Conservation (phyloP, 2,329 filamentous ascomycete genomes). For the Aspergillus terreus region DNA sequence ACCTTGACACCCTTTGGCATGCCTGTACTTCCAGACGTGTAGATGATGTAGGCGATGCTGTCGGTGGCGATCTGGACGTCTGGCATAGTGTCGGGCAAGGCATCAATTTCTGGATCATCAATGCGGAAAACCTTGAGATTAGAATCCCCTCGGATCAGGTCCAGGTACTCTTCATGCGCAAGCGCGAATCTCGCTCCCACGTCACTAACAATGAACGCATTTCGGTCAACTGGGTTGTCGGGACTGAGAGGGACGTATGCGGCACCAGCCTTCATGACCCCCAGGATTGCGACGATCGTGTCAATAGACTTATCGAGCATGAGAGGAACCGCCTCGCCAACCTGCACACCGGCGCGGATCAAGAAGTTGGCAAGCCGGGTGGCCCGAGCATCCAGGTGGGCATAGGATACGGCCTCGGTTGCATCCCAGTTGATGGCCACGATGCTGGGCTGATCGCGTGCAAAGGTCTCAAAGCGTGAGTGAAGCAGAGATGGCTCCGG, state of each 20-base stretch:
- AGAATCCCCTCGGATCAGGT: background rate
- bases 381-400: background rate
- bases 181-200: background rate
- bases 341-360: background rate
- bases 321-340: background rate
- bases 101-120: background rate
- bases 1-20: conserved; percentile 4
- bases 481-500: background rate
- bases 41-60: background rate
- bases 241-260: conserved; percentile 1
- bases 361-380: background rate
- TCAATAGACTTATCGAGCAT: background rate
- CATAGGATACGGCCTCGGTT: background rate
- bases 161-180: background rate
- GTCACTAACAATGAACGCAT: background rate
- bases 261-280: conserved; percentile 1
- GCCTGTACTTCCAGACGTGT: background rate
- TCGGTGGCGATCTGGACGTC: background rate
- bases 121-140: background rate
- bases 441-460: background rate
- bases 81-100: background rate
- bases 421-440: conserved; percentile 1
- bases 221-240: background rate
- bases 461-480: background rate
- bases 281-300: background rate